phyloP scores from a whole-genome alignment of 345 rosid genomes.

The Bruguiera sexangula region DNA sequence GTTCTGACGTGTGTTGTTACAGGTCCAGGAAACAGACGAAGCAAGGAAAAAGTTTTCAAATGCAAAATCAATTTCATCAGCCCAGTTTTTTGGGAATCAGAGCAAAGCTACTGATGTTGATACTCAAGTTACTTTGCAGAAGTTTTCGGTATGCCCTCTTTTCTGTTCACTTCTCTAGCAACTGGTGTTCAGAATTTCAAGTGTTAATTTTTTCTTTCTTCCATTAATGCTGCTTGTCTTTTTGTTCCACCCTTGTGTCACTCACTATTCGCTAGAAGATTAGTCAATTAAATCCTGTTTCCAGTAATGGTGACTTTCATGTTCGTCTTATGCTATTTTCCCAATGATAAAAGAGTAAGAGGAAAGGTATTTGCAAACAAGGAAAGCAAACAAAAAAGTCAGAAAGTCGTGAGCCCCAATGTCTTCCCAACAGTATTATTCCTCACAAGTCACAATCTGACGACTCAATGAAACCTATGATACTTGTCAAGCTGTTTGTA shows the following conservation, averaged over 20 bases:
- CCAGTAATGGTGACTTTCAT: too few relatives aligned
- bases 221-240: neutral
- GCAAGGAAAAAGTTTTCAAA: slow-evolving; percentile 94
- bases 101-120: slow-evolving; percentile 49
- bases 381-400: too few relatives aligned
- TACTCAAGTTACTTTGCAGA: slow-evolving; percentile 79
- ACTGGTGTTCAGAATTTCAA: neutral
- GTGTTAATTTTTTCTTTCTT: neutral
- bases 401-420: too few relatives aligned
- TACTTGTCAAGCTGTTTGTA: too few relatives aligned
- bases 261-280: too few relatives aligned
- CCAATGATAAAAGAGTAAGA: too few relatives aligned
- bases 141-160: slow-evolving; percentile 63
- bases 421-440: too few relatives aligned
- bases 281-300: too few relatives aligned
- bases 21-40: slow-evolving; percentile 95
- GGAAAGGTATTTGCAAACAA: too few relatives aligned
- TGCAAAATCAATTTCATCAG: slow-evolving; percentile 94
- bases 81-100: slow-evolving; percentile 86
- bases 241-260: neutral
- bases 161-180: neutral
- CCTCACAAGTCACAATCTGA: too few relatives aligned
- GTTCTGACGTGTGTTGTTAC: slow-evolving; percentile 17
- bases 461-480: too few relatives aligned
- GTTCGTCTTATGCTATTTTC: too few relatives aligned